Evolutionary conservation across 371 early-diverging fungal genomes (phyloP).

Genomic region (Mucor saturninus): DNA sequence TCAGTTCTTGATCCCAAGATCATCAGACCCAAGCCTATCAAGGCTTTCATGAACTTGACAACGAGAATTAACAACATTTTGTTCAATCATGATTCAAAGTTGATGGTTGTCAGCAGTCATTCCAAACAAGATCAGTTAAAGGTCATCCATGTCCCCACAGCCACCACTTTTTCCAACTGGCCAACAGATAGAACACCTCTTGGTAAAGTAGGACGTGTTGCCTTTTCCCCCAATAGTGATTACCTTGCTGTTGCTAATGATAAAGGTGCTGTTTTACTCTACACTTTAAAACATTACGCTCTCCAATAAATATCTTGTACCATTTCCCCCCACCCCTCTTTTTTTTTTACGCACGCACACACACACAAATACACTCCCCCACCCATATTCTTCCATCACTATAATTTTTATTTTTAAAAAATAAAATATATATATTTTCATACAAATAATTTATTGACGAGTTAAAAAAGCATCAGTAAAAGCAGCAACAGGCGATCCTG

Average conservation of each 20-base stretch:
- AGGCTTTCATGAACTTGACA: conserved; percentile 82
- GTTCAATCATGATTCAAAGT: conserved; percentile 86
- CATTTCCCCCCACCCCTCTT: not conserved
- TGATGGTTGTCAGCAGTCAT: conserved; percentile 77
- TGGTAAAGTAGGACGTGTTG: conserved; percentile 71
- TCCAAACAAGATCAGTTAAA: conserved; percentile 76
- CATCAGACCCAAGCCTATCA: conserved; percentile 69
- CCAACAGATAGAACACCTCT: conserved; percentile 84
- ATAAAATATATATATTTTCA: not conserved
- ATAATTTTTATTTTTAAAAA: too few species aligned
- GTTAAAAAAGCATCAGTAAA: conserved; percentile 65
- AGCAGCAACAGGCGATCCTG: conserved; percentile 81
- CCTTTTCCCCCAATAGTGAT: conserved; percentile 89
- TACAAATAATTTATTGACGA: not conserved
- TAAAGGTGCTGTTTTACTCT: conserved; percentile 85
- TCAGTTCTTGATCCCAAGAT: conserved; percentile 43
- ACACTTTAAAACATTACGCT: conserved; percentile 74
- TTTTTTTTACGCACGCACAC: not conserved
- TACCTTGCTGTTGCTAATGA: conserved; percentile 90
- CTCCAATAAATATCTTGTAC: conserved; percentile 22
- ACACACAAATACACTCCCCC: not conserved
- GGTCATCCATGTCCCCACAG: conserved; percentile 79
- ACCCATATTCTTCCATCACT: too few species aligned
- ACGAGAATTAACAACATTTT: conserved; percentile 72
- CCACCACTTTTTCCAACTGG: conserved; percentile 90